Conservation (phyloP, 116 monocot genomes). For the Iris pallida region DNA sequence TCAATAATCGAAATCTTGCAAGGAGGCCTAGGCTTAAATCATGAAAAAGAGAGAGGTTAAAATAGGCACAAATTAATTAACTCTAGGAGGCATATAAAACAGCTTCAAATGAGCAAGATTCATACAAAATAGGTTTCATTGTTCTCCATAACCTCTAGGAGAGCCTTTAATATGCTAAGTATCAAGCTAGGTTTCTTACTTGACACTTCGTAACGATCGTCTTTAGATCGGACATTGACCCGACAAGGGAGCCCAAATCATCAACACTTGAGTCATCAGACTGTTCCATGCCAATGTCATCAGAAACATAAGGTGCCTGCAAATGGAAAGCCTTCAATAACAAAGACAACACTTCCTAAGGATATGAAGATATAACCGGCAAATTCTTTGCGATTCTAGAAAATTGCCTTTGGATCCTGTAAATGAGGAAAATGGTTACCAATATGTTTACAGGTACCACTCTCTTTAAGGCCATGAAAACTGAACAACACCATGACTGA, state of each 20-base stretch:
- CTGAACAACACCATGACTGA: too few relatives aligned
- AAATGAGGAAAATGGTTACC: too few relatives aligned
- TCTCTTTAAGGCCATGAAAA: too few relatives aligned
- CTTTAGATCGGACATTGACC: too few relatives aligned
- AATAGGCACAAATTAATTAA: too few relatives aligned
- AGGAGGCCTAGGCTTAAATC: too few relatives aligned
- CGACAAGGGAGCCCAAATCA: too few relatives aligned
- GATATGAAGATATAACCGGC: slow-evolving; percentile 50
- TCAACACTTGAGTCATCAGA: too few relatives aligned
- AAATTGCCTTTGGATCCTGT: slow-evolving; percentile 40
- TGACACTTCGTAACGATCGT: too few relatives aligned
- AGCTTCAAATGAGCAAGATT: background rate
- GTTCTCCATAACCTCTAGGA: slow-evolving; percentile 57
- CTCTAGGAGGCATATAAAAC: background rate
- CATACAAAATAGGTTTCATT: slow-evolving; percentile 14
- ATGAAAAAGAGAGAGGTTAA: too few relatives aligned
- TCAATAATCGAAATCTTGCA: too few relatives aligned
- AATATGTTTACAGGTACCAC: too few relatives aligned
- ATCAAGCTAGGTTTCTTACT: slow-evolving; percentile 62
- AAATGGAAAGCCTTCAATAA: slow-evolving; percentile 42
- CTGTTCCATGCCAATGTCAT: slow-evolving; percentile 1
- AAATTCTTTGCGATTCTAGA: slow-evolving; percentile 34
- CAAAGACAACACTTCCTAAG: slow-evolving; percentile 51
- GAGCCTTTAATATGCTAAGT: slow-evolving; percentile 48
- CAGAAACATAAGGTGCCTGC: slow-evolving; percentile 25